Percentiles rank a stretch among this genome's conserved stretches.
These are phyloP conservation scores for Gigaspora rosea DNA, from an alignment of 192 early-diverging fungal genomes.

Conservation along the genomic window DNA sequence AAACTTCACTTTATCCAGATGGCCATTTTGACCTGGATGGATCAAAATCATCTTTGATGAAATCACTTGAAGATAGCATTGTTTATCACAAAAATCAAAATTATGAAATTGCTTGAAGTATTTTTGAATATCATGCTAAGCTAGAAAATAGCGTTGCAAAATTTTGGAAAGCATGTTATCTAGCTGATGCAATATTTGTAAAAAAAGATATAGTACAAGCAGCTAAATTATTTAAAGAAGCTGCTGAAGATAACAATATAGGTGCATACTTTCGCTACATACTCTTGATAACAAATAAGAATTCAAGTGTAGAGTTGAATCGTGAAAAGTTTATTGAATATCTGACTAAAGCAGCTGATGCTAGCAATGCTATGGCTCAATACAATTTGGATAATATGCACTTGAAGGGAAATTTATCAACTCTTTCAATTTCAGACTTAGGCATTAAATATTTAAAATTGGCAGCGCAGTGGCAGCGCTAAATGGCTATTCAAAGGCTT, in stretches of 20 bases:
- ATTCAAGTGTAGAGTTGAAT: neutral
- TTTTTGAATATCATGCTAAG: neutral
- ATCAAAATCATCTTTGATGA: too few relatives aligned
- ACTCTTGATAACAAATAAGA: neutral
- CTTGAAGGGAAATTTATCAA: neutral
- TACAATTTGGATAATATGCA: too few relatives aligned
- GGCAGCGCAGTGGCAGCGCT: conserved; percentile 8
- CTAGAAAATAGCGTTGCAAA: neutral
- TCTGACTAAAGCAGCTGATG: too few relatives aligned
- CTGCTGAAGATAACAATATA: neutral
- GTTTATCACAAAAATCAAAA: neutral
- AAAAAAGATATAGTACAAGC: neutral
- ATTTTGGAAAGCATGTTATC: conserved; percentile 14
- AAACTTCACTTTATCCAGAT: too few relatives aligned
- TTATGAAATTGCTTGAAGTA: neutral
- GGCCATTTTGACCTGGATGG: too few relatives aligned
- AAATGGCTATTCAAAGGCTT: neutral
- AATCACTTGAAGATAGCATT: neutral
- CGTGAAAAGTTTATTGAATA: too few relatives aligned
- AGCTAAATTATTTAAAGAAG: neutral
- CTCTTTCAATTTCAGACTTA: neutral
- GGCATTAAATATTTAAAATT: conserved; percentile 5
- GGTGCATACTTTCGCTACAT: neutral
- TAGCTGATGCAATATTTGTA: neutral
- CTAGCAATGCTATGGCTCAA: too few relatives aligned